A percentile compares a stretch with the other conserved stretches of the same genome.
Conservation (phyloP, 805 yeast genomes). For the Grigorovia jiainica region DNA sequence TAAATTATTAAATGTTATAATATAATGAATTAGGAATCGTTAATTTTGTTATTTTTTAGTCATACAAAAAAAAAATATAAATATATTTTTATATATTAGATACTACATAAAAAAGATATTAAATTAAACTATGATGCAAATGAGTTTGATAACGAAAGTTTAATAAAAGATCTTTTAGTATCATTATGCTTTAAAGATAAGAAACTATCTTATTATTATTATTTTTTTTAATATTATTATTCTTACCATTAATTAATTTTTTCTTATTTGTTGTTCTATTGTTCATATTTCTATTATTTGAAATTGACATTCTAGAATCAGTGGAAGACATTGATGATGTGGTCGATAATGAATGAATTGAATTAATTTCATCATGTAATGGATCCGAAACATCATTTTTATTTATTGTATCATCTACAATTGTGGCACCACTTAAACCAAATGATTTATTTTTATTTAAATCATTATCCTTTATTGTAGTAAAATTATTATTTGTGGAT, state of each 20-base stretch:
- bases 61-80: not conserved
- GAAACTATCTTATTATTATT: too few species aligned
- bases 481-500: too few species aligned
- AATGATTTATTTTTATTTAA: too few species aligned
- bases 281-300: not conserved
- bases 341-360: not conserved
- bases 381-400: slow-evolving; percentile 5
- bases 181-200: not conserved
- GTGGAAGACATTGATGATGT: not conserved
- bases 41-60: too few species aligned
- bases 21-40: too few species aligned
- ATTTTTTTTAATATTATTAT: not conserved
- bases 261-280: not conserved
- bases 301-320: not conserved
- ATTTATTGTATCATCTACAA: slow-evolving; percentile 8
- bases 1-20: too few species aligned
- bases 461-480: too few species aligned
- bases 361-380: not conserved
- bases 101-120: not conserved
- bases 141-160: slow-evolving; percentile 5
- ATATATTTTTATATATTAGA: not conserved
- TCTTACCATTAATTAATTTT: too few species aligned
- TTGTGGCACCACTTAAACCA: slow-evolving; percentile 7
- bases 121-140: slow-evolving; percentile 1
- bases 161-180: slow-evolving; percentile 5